These are phyloP conservation scores for Debaryomyces tyrocola DNA, from an alignment of 805 yeast genomes.

Conservation along the genomic window DNA sequence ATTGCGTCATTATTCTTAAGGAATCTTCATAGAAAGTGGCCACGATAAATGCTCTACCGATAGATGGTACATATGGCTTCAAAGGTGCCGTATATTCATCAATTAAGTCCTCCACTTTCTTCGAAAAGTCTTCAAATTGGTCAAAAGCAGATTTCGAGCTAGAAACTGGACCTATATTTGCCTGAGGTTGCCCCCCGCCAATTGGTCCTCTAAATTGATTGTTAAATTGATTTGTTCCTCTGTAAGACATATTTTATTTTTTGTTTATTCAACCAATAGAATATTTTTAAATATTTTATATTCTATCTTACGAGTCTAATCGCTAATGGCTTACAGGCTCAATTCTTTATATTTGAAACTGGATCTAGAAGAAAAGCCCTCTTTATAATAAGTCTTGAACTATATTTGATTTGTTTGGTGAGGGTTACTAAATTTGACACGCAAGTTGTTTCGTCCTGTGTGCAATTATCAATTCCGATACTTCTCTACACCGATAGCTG, in stretches of 20 bases:
- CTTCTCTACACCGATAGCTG: no score
- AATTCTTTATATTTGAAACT: background rate
- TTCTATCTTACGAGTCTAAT: no score
- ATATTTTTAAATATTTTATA: no score
- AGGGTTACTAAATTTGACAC: background rate
- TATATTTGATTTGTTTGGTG: background rate
- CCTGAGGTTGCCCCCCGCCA: constrained; percentile 19
- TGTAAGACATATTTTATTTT: constrained; percentile 35
- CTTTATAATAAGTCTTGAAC: background rate
- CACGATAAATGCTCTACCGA: constrained; percentile 87
- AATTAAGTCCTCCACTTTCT: constrained; percentile 53
- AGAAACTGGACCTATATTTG: constrained; percentile 32
- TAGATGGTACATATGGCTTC: constrained; percentile 77
- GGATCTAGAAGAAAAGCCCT: background rate
- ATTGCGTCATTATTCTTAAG: constrained; percentile 77
- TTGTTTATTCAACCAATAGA: background rate
- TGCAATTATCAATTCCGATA: background rate
- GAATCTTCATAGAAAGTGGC: constrained; percentile 94
- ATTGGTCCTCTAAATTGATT: constrained; percentile 27
- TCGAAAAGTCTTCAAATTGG: constrained; percentile 51
- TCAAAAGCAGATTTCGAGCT: constrained; percentile 27
- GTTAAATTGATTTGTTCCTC: constrained; percentile 45
- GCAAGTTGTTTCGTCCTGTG: background rate
- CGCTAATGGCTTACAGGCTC: background rate
- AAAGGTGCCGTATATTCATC: constrained; percentile 52